These are phyloP conservation scores for Herpetospermum pedunculosum DNA, from an alignment of 306 rosid species.

Conservation along the genomic window DNA sequence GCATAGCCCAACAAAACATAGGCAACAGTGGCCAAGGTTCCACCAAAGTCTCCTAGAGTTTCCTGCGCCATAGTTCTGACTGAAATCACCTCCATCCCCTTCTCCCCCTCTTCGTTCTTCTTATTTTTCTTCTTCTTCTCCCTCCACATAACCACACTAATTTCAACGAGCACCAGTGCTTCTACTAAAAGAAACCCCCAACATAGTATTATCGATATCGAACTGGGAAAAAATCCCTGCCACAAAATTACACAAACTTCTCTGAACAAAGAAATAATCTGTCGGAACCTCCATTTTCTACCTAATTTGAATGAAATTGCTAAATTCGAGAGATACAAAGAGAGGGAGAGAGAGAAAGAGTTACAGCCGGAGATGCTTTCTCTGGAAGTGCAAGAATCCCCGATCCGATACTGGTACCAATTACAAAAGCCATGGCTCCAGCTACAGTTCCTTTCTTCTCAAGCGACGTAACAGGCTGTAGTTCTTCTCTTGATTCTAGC, in stretches of 20 bases:
- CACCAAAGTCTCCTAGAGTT: constrained; percentile 59
- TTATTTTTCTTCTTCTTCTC: constrained; percentile 21
- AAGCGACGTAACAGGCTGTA: neutral
- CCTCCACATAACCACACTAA: constrained; percentile 47
- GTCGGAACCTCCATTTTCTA: neutral
- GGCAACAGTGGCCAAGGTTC: constrained; percentile 36
- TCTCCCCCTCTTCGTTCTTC: constrained; percentile 16
- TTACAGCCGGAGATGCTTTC: constrained; percentile 63
- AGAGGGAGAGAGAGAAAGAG: neutral
- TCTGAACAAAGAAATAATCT: neutral
- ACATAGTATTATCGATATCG: constrained; percentile 39
- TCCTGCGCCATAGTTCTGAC: constrained; percentile 72
- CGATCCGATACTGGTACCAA: constrained; percentile 55
- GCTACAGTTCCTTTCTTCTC: constrained; percentile 37
- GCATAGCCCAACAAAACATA: constrained; percentile 56
- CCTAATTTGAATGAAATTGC: neutral
- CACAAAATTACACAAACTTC: neutral
- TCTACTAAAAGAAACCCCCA: constrained; percentile 63
- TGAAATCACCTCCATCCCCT: constrained; percentile 48
- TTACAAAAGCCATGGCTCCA: constrained; percentile 59
- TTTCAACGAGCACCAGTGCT: constrained; percentile 51
- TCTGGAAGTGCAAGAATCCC: constrained; percentile 69
- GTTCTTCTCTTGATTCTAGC: neutral
- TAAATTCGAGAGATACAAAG: neutral
- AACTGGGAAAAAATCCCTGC: constrained; percentile 67